These are phyloP conservation scores for Geotrichum cucujoidarum DNA, from an alignment of 1,139 yeast species.

Conservation along the genomic window DNA sequence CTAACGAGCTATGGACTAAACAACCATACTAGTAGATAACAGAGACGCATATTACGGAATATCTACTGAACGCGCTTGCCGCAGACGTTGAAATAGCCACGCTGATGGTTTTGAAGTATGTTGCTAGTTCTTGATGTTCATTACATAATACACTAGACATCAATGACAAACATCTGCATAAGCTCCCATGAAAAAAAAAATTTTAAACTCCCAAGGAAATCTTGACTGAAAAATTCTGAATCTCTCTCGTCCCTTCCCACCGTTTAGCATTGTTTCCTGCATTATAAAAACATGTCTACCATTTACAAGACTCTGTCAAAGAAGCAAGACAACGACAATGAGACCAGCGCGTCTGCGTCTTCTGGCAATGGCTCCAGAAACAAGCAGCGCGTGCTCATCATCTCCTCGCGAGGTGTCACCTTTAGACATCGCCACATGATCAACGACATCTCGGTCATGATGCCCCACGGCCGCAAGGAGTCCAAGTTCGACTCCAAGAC, in stretches of 20 bases:
- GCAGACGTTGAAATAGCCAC: no score
- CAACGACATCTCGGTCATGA: conserved; percentile 66
- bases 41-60: no score
- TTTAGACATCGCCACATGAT: conserved; percentile 89
- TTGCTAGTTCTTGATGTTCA: no score
- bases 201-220: conserved; percentile 14
- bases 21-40: no score
- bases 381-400: conserved; percentile 56
- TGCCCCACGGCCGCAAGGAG: conserved; percentile 96
- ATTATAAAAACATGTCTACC: conserved; percentile 47
- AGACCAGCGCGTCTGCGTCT: conserved; percentile 39
- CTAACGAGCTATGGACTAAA: no score
- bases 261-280: neutral
- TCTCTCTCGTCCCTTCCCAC: neutral
- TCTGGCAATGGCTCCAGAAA: conserved; percentile 29
- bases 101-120: no score
- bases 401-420: conserved; percentile 89
- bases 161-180: neutral
- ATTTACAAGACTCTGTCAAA: conserved; percentile 65
- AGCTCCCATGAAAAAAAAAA: neutral
- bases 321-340: conserved; percentile 34
- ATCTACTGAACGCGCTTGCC: no score
- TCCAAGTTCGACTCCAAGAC: conserved; percentile 93
- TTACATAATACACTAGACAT: neutral
- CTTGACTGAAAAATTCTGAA: neutral